phyloP scores from a whole-genome alignment of 1,284 basidiomycete genomes.

The Malassezia sympodialis region DNA sequence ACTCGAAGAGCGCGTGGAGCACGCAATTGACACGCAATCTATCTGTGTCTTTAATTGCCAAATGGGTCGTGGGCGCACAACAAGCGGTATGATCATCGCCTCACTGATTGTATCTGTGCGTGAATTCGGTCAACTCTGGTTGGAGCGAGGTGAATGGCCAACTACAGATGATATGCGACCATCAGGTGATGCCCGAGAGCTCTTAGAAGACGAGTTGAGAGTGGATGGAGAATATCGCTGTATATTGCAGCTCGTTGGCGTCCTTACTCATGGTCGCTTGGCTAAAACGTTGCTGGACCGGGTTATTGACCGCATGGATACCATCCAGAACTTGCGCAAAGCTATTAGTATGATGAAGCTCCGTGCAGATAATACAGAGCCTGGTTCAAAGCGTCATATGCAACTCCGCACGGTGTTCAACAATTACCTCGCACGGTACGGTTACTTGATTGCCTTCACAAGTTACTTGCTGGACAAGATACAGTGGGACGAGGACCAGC shows the following conservation, averaged over 20 bases:
- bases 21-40: slow-evolving; percentile 30
- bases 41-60: slow-evolving; percentile 45
- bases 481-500: slow-evolving; percentile 40
- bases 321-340: slow-evolving; percentile 44
- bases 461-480: slow-evolving; percentile 77
- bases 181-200: slow-evolving; percentile 28
- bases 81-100: slow-evolving; percentile 46
- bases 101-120: slow-evolving; percentile 38
- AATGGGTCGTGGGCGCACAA: slow-evolving; percentile 47
- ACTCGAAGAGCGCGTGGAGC: slow-evolving; percentile 38
- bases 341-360: slow-evolving; percentile 43
- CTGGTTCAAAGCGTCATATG: slow-evolving; percentile 27
- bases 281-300: slow-evolving; percentile 84
- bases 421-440: slow-evolving; percentile 53
- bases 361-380: slow-evolving; percentile 37
- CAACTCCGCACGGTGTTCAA: slow-evolving; percentile 33
- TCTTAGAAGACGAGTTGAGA: slow-evolving; percentile 46
- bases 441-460: slow-evolving; percentile 83
- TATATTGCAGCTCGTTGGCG: slow-evolving; percentile 83
- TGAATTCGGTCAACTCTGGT: slow-evolving; percentile 29
- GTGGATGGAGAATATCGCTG: slow-evolving; percentile 83
- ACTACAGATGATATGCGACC: slow-evolving; percentile 6
- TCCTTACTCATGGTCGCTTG: slow-evolving; percentile 76
- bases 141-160: slow-evolving; percentile 1
- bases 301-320: slow-evolving; percentile 44